phyloP scores from a whole-genome alignment of 345 rosid genomes.

The Aquilaria sinensis region DNA sequence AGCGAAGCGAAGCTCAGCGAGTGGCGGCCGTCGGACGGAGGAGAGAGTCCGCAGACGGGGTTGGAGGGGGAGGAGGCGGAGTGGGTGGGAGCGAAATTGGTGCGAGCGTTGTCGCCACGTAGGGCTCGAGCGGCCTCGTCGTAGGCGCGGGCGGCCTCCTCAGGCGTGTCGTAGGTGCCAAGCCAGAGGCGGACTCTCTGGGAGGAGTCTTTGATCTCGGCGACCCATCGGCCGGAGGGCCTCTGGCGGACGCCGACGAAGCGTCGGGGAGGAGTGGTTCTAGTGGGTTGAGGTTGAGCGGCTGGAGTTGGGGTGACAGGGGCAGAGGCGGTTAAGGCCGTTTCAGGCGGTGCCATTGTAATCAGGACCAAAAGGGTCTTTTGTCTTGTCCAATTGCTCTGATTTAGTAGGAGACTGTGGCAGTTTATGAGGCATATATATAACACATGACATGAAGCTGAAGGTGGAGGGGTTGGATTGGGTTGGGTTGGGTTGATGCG shows the following conservation, averaged over 20 bases:
- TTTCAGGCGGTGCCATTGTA: slow-evolving; percentile 32
- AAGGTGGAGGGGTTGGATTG: background rate
- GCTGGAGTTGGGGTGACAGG: background rate
- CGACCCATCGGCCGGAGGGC: slow-evolving; percentile 76
- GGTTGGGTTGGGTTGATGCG: background rate
- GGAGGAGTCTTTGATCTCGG: slow-evolving; percentile 70
- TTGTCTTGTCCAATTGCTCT: background rate
- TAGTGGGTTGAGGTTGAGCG: slow-evolving; percentile 17
- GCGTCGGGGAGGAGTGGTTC: slow-evolving; percentile 24
- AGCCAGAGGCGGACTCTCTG: slow-evolving; percentile 64
- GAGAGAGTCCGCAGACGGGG: background rate
- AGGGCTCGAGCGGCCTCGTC: slow-evolving; percentile 74
- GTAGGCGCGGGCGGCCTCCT: slow-evolving; percentile 65
- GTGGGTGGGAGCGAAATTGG: slow-evolving; percentile 38
- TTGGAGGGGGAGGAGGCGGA: slow-evolving; percentile 13
- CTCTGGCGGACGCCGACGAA: slow-evolving; percentile 65
- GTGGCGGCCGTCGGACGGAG: slow-evolving; percentile 21
- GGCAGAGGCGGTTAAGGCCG: slow-evolving; percentile 11
- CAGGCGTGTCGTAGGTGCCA: slow-evolving; percentile 66
- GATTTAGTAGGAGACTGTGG: slow-evolving; percentile 3
- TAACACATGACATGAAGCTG: slow-evolving; percentile 11
- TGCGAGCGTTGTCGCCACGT: slow-evolving; percentile 61
- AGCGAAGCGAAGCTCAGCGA: slow-evolving; percentile 50
- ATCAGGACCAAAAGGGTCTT: background rate
- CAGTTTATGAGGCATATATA: slow-evolving; percentile 11